Evolutionary conservation across 1,139 yeast genomes (phyloP).

Genomic region (Eremothecium gossypii): DNA sequence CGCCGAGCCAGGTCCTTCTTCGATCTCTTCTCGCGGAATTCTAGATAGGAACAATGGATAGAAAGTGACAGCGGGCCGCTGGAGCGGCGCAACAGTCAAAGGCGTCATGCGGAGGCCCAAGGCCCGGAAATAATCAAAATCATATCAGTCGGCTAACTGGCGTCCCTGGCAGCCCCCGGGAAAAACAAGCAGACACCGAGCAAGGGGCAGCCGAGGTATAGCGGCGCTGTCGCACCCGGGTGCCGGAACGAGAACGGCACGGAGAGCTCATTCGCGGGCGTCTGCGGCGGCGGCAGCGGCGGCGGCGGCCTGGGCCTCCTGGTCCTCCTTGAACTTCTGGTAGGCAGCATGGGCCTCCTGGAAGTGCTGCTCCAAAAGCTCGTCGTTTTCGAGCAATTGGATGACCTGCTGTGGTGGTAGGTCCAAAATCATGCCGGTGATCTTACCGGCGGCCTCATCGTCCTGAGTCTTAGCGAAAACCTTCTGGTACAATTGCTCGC

Average conservation of each 20-base stretch:
- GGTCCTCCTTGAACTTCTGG: slow-evolving; percentile 60
- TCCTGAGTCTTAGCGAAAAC: slow-evolving; percentile 86
- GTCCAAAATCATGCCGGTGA: slow-evolving; percentile 98
- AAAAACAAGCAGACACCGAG: no score
- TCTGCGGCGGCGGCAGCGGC: slow-evolving; percentile 3
- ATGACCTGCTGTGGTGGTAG: slow-evolving; percentile 89
- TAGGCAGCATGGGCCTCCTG: slow-evolving; percentile 93
- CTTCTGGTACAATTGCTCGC: slow-evolving; percentile 96
- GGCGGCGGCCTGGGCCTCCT: slow-evolving; percentile 15
- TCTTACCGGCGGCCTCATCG: slow-evolving; percentile 96
- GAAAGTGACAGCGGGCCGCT: neutral
- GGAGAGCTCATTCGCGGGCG: slow-evolving; percentile 1
- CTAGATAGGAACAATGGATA: neutral
- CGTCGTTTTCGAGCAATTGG: slow-evolving; percentile 82
- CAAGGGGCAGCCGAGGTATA: neutral
- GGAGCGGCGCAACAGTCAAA: no score
- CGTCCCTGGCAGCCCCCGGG: no score
- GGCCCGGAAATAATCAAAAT: no score
- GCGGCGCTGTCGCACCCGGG: neutral
- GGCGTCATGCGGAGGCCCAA: no score
- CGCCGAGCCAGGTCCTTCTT: no score
- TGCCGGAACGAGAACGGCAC: neutral
- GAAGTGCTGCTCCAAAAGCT: slow-evolving; percentile 81
- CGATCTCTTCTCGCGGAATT: neutral
- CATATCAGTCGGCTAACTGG: no score